Base-by-base conservation (phyloP, 2,329 filamentous ascomycete genomes). In the Chaetomiaceae sp. region DNA sequence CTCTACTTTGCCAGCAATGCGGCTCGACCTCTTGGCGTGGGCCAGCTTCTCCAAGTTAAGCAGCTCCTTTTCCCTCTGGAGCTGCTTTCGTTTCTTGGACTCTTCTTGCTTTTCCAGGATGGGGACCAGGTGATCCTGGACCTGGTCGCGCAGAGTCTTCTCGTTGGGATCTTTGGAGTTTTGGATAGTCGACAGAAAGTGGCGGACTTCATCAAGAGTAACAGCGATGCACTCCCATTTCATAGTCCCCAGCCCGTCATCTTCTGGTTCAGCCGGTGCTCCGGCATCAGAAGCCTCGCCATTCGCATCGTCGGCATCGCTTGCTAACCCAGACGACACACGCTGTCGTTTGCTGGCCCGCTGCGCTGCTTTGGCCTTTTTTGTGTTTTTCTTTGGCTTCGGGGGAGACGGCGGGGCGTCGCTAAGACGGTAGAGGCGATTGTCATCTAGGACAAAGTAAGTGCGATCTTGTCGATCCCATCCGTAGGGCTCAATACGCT, bases 221-320 rank as follows among this genome's bases (percentile, higher is more conserved):
- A 96, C 79, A 34, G 90, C 93, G 37, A 99, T 64, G 63, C 91
- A 96, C 66, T 96, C 90, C 92, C 93, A 99, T 55, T 79, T 87
- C 70, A 85, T 86, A 6, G 83, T 85, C 16, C 84, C 87, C 16
- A 92, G 76, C 1, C 84, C 83, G 57, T 88, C 79, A 51, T 86
- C 77, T 55, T 72, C 70, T 2, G 57, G 63, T 19, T 66, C 65
- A 9, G 68, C 62, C 3, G 62, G 60, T 8, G 66, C 58, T 6
- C 55, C 58, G 10, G 52, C 51, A 6, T 58, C 57, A 3, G 58
- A 58, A 10, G 58, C 58, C 35, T 66, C 62, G n/a, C 70, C 65
- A 50, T 71, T 65, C 57, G 63, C 58, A 58, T 71, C 62, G 60
- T 76, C 64, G 9, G 58, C 59, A 37, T 66, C 67, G 44, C 66